Conservation (phyloP, 2,329 filamentous ascomycete species). For the Stylonectria norvegica region DNA sequence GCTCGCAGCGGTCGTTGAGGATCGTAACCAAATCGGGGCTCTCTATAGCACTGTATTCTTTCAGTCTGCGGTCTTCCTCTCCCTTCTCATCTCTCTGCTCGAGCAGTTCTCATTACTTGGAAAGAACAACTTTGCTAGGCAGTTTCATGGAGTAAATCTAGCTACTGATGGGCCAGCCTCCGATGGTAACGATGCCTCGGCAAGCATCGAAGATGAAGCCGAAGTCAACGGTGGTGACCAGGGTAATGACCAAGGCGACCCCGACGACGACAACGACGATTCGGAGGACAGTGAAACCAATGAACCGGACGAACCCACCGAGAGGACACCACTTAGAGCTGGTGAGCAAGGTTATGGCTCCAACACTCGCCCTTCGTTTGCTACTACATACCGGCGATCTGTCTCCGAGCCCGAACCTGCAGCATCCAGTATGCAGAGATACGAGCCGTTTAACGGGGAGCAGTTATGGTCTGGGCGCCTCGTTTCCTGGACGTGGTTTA, state of each 20-base stretch:
- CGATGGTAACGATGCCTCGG: slow-evolving; percentile 19
- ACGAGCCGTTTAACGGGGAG: slow-evolving; percentile 61
- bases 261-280: slow-evolving; percentile 10
- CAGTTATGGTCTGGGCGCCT: slow-evolving; percentile 81
- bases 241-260: slow-evolving; percentile 1
- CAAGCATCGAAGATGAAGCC: slow-evolving; percentile 5
- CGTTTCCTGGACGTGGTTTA: slow-evolving; percentile 80
- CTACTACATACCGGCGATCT: slow-evolving; percentile 53
- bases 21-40: slow-evolving; percentile 67
- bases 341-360: slow-evolving; percentile 33
- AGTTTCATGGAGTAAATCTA: slow-evolving; percentile 50
- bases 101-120: slow-evolving; percentile 75
- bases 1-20: slow-evolving; percentile 68
- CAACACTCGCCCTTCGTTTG: slow-evolving; percentile 49
- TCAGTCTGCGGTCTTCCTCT: slow-evolving; percentile 70
- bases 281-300: slow-evolving; percentile 11
- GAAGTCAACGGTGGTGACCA: slow-evolving; percentile 2
- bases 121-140: slow-evolving; percentile 66
- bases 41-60: slow-evolving; percentile 82
- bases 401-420: slow-evolving; percentile 31
- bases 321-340: slow-evolving; percentile 52
- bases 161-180: slow-evolving; percentile 36
- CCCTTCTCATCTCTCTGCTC: slow-evolving; percentile 69
- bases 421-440: slow-evolving; percentile 21
- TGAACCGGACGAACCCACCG: slow-evolving; percentile 40